phyloP scores from a whole-genome alignment of 768 basidiomycete genomes.

The Leccinum uliginosum region DNA sequence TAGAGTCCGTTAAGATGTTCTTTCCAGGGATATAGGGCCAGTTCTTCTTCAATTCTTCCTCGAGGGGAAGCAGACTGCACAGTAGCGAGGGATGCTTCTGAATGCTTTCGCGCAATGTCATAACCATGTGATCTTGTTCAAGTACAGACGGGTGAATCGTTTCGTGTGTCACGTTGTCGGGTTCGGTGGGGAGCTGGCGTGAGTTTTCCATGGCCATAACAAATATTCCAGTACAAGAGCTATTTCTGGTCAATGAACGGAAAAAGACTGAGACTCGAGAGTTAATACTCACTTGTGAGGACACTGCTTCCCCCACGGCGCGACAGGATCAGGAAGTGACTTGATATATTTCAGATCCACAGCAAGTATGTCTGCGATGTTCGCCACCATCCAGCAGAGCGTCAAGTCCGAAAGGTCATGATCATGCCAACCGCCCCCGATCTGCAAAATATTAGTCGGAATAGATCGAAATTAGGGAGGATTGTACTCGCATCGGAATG shows the following conservation, averaged over 20 bases:
- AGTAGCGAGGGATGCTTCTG: conserved; percentile 43
- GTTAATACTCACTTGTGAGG: conserved; percentile 54
- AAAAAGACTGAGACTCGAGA: not conserved
- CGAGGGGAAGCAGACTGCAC: conserved; percentile 43
- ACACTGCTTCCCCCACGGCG: conserved; percentile 55
- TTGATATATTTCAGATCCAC: conserved; percentile 52
- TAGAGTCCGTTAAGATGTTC: conserved; percentile 8
- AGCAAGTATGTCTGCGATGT: conserved; percentile 51
- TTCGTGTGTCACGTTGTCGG: conserved; percentile 50
- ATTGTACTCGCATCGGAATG: conserved; percentile 19
- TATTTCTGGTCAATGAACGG: conserved; percentile 20
- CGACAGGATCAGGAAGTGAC: conserved; percentile 46
- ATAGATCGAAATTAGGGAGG: not conserved
- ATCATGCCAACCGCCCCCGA: conserved; percentile 64
- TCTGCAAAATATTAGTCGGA: conserved; percentile 33
- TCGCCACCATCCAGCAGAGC: conserved; percentile 61
- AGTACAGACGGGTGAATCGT: conserved; percentile 58
- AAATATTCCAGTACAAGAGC: conserved; percentile 55
- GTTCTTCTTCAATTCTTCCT: conserved; percentile 42
- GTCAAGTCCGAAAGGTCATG: conserved; percentile 68
- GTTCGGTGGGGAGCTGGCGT: conserved; percentile 44
- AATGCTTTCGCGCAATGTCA: conserved; percentile 34
- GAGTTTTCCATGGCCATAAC: conserved; percentile 39
- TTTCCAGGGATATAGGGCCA: conserved; percentile 43
- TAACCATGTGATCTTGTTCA: conserved; percentile 36